Percentiles rank a stretch among this genome's conserved stretches.
Conservation (phyloP, 2,329 filamentous ascomycete species). For the Aschersonia sp. region DNA sequence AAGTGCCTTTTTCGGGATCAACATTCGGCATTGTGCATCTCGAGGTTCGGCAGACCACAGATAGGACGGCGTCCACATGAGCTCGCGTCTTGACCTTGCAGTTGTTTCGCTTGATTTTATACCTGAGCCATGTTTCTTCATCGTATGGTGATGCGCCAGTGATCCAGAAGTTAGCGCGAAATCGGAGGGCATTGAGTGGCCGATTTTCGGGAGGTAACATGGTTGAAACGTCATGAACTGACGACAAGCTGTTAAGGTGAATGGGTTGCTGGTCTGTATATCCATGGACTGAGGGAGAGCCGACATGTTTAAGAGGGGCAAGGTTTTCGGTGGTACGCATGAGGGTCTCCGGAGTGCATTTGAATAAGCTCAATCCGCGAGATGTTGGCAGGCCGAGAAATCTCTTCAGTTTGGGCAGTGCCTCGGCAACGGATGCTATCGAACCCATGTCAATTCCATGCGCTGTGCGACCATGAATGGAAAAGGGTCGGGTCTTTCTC, state of each 20-base stretch:
- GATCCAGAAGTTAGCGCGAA: conserved; percentile 1
- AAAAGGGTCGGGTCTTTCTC: background rate
- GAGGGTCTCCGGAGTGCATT: background rate
- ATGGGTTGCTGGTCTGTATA: conserved; percentile 2
- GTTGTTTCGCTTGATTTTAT: background rate
- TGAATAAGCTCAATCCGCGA: background rate
- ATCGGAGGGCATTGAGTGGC: conserved; percentile 1
- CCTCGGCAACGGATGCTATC: background rate
- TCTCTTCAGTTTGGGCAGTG: background rate
- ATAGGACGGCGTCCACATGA: background rate
- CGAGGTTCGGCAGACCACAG: conserved; percentile 1
- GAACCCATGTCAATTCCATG: background rate
- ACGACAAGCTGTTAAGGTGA: background rate
- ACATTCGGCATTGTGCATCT: conserved; percentile 2
- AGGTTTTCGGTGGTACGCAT: conserved; percentile 1
- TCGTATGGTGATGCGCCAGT: background rate
- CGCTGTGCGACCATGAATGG: background rate
- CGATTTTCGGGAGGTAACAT: conserved; percentile 1
- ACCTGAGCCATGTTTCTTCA: conserved; percentile 1
- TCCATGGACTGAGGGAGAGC: background rate
- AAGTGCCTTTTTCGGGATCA: conserved; percentile 1
- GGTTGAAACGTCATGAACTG: background rate
- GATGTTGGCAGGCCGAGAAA: background rate
- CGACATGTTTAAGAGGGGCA: conserved; percentile 1
- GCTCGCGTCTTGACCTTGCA: background rate